Conservation (phyloP, 257 asterid species). For the Plantago elongata region DNA sequence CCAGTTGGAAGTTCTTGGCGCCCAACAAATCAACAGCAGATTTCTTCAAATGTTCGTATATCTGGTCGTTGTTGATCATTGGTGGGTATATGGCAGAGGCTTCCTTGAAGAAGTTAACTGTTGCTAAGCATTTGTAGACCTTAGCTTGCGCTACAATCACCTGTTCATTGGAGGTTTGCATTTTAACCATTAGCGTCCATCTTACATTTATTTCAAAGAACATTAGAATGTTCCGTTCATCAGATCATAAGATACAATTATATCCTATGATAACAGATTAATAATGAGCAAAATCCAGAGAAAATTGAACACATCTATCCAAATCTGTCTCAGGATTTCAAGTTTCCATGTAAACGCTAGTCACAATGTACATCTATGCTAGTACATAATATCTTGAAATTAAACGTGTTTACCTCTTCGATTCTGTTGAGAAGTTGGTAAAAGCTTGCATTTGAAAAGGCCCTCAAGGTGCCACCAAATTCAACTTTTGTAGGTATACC, state of each 20-base stretch:
- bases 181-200: no score
- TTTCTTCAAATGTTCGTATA: conserved; percentile 54
- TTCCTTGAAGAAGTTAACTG: conserved; percentile 71
- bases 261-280: no score
- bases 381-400: not conserved
- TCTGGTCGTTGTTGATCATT: conserved; percentile 53
- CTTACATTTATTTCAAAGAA: no score
- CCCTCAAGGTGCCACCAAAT: conserved; percentile 81
- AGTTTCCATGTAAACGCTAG: no score
- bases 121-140: conserved; percentile 72
- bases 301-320: no score
- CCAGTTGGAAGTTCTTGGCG: conserved; percentile 38
- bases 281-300: no score
- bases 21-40: conserved; percentile 49
- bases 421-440: conserved; percentile 59
- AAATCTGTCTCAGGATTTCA: no score
- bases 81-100: conserved; percentile 71
- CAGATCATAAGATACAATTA: no score
- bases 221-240: no score
- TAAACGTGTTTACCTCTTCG: conserved; percentile 53
- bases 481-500: conserved; percentile 35
- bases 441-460: conserved; percentile 65
- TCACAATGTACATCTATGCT: no score
- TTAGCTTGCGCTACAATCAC: conserved; percentile 65
- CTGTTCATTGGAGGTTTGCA: conserved; percentile 28